Base-by-base conservation (phyloP, 768 basidiomycete species). In the Lactarius psammicola region DNA sequence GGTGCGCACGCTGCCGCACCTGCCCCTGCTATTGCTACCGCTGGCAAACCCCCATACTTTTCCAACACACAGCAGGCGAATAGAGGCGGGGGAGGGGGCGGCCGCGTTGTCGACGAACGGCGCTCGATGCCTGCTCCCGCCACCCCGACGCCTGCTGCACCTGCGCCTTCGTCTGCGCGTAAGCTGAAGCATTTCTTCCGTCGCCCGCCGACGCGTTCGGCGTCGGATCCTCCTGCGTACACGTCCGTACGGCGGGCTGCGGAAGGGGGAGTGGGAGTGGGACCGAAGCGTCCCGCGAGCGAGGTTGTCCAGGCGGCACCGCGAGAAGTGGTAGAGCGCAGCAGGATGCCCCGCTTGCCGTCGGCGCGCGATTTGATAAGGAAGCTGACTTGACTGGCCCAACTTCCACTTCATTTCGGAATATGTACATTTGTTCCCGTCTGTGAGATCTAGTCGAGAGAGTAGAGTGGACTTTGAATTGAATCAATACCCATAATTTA, bases 331-430 rank as follows among this genome's bases (percentile, higher is more conserved):
- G 65, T 53, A 30, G 60, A 62, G 26, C 65, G 65, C 26, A 66
- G 65, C 23, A 66, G 60, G 33, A 66, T 66, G 65, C 65, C 65
- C 30, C 65, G 65, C 7, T 11, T 66, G n/a, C 65, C 65, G 18
- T 66, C 65, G 1, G 65, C 60, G 26, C 65, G 65, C 26, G 49
- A 66, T 58, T 26, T 66, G 20, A 53, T 62, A 31, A 58, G 60
- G 33, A 66, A 54, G 56, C 26, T 66, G 60, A 58, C 60, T 62
- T 66, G 65, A 66, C 18, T 15, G 17, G n/a, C n/a, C 11, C 46
- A 13, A 20, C 9, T 30, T 13, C 9, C 28, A 17, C 23, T 40
- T n/a, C n/a, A n/a, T n/a, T n/a, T 4, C 23, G 26, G 0, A 15
- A 15, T n/a, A n/a, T n/a, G n/a, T 55, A 31, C 15, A 53, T 30